phyloP scores from a whole-genome alignment of 441 rosid genomes.

The Bocquillonia castaneifolia region DNA sequence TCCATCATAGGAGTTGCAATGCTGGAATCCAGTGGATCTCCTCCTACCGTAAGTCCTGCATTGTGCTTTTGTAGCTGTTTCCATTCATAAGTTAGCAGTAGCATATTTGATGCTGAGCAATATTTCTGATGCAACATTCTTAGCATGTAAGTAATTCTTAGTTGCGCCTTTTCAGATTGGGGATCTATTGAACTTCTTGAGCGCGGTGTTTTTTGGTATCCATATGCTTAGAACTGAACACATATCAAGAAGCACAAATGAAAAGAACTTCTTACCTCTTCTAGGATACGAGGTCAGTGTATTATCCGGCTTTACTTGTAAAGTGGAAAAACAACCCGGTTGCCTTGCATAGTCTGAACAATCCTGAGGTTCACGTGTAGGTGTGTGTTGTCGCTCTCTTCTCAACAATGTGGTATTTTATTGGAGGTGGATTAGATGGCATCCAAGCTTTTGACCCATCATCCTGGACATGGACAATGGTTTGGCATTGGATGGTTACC shows the following conservation, averaged over 20 bases:
- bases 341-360: conserved; percentile 8
- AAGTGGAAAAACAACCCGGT: conserved; percentile 1
- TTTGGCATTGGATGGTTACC: conserved; percentile 44
- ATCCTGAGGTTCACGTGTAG: conserved; percentile 25
- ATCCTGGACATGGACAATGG: conserved; percentile 43
- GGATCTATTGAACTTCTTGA: conserved; percentile 57
- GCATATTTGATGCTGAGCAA: neutral
- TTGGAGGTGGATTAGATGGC: conserved; percentile 36
- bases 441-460: conserved; percentile 30
- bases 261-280: conserved; percentile 45
- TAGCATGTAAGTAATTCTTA: neutral
- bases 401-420: conserved; percentile 45
- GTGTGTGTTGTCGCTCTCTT: conserved; percentile 45
- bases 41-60: conserved; percentile 41
- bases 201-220: conserved; percentile 60
- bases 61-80: conserved; percentile 9
- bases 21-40: conserved; percentile 63
- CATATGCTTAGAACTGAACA: conserved; percentile 64
- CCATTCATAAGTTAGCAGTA: neutral
- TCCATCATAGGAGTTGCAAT: conserved; percentile 50
- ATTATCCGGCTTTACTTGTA: neutral
- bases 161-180: conserved; percentile 39
- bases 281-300: conserved; percentile 51
- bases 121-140: neutral
- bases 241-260: conserved; percentile 45